Base-by-base conservation (phyloP, 768 basidiomycete genomes). In the Mycena albidolilacea region DNA sequence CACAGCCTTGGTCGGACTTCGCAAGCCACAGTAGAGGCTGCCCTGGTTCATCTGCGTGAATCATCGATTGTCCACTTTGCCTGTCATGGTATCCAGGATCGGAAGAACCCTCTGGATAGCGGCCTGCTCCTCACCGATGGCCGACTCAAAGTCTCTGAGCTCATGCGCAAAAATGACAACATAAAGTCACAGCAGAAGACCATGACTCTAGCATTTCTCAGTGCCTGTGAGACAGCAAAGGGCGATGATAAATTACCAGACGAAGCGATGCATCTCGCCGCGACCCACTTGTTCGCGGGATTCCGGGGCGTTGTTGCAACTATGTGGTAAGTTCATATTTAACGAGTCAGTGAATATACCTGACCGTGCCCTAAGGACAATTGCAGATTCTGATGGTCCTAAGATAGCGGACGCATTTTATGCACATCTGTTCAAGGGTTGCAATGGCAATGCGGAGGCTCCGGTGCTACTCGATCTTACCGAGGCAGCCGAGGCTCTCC, bases 191-290 rank as follows among this genome's bases (percentile, higher is more conserved):
- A n/a, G n/a, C n/a, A 43, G 19, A 21, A 65, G 39, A 17, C 21
- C n/a, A 64, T 55, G 65, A 60, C 54, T 3, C 64, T 83, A 5
- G 81, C 81, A 4, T 82, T 81, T 48, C 76, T 83, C 7, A 79
- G 78, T 35, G 82, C 82, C 10, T 84, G 82, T 44, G 75, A 83
- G 64, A 83, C 82, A 0, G 82, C 80, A 6, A 77, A 38, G 59
- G 81, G 79, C 3, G 78, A 79, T 30, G 19, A 68, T 35, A 48
- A 37, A 5, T 64, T 72, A 30, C 78, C 79, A 8, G 79, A 81
- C 38, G 79, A 82, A 64, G 63, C 73, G 2, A 76, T 82, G 43
- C 75, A 78, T 64, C 73, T 82, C 2, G 80, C 75, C 21, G 77
- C 80, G 3, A 70, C 73, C 0, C 67, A 81, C 48, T 63, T 80